These are phyloP conservation scores for Xylaria sp. DNA, from an alignment of 2,329 filamentous ascomycete species.

Conservation along the genomic window DNA sequence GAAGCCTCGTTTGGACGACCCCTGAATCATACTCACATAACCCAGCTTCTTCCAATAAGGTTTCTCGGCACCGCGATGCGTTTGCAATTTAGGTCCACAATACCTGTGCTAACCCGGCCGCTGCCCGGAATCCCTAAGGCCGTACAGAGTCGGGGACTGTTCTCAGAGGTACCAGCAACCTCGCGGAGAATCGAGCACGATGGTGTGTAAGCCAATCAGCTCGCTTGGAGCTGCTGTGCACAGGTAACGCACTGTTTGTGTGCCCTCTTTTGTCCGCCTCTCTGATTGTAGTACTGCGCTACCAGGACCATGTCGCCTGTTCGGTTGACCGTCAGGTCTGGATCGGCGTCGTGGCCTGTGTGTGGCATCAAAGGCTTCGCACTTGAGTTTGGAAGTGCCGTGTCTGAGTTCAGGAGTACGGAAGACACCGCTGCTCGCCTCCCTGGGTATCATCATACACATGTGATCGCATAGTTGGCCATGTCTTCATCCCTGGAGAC, in stretches of 20 bases:
- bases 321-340: slow-evolving; percentile 37
- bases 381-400: slow-evolving; percentile 14
- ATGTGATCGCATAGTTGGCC: slow-evolving; percentile 34
- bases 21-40: slow-evolving; percentile 5
- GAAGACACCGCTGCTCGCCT: slow-evolving; percentile 4
- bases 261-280: slow-evolving; percentile 36
- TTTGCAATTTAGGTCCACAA: slow-evolving; percentile 44
- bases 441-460: slow-evolving; percentile 23
- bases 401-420: slow-evolving; percentile 32
- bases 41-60: slow-evolving; percentile 35
- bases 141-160: slow-evolving; percentile 43
- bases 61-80: slow-evolving; percentile 39
- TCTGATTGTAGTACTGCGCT: slow-evolving; percentile 37
- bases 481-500: slow-evolving; percentile 30
- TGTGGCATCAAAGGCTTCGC: slow-evolving; percentile 32
- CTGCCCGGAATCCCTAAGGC: slow-evolving; percentile 35
- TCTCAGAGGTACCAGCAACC: slow-evolving; percentile 38
- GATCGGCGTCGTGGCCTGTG: slow-evolving; percentile 38
- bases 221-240: slow-evolving; percentile 38
- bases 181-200: slow-evolving; percentile 26
- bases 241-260: slow-evolving; percentile 35
- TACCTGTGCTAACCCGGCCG: slow-evolving; percentile 43
- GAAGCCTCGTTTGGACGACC: slow-evolving; percentile 28
- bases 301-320: slow-evolving; percentile 35
- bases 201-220: slow-evolving; percentile 33